These are phyloP conservation scores for Hibiscus tridactylites DNA, from an alignment of 345 rosid species.

Conservation along the genomic window DNA sequence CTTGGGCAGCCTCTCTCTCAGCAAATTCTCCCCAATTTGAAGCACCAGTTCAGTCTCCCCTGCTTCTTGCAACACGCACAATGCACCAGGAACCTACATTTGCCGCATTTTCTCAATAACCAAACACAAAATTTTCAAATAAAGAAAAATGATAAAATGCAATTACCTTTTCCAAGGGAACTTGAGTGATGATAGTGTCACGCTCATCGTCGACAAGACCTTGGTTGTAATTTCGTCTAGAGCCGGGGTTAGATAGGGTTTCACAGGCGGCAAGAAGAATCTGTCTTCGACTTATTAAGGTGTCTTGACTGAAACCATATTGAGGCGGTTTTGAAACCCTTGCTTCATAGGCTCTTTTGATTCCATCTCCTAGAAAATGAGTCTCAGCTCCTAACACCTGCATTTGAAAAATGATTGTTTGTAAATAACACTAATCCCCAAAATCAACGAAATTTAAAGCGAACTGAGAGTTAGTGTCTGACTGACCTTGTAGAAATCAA, in stretches of 20 bases:
- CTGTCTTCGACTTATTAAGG: slow-evolving; percentile 68
- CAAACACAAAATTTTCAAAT: background rate
- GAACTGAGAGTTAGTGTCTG: background rate
- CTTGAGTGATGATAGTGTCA: slow-evolving; percentile 47
- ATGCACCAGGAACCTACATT: slow-evolving; percentile 83
- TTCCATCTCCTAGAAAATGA: slow-evolving; percentile 87
- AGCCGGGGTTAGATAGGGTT: slow-evolving; percentile 50
- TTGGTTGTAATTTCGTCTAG: slow-evolving; percentile 69
- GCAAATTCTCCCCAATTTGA: slow-evolving; percentile 55
- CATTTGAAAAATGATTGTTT: background rate
- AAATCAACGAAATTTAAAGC: background rate
- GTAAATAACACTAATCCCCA: background rate
- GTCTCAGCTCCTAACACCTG: slow-evolving; percentile 82
- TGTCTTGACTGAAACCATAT: slow-evolving; percentile 73
- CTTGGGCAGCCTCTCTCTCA: slow-evolving; percentile 83
- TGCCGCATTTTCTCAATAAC: slow-evolving; percentile 11
- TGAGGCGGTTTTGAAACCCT: slow-evolving; percentile 85
- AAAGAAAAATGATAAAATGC: background rate
- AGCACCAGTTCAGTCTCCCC: slow-evolving; percentile 72
- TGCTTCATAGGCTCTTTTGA: slow-evolving; percentile 71
- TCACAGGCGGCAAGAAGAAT: slow-evolving; percentile 95
- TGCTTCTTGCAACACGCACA: slow-evolving; percentile 85
- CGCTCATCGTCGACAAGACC: slow-evolving; percentile 59
- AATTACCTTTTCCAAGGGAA: slow-evolving; percentile 64
- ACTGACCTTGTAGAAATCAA: slow-evolving; percentile 14